Evolutionary conservation across 306 rosid species (phyloP).

Genomic region (Phaseolus lunatus): DNA sequence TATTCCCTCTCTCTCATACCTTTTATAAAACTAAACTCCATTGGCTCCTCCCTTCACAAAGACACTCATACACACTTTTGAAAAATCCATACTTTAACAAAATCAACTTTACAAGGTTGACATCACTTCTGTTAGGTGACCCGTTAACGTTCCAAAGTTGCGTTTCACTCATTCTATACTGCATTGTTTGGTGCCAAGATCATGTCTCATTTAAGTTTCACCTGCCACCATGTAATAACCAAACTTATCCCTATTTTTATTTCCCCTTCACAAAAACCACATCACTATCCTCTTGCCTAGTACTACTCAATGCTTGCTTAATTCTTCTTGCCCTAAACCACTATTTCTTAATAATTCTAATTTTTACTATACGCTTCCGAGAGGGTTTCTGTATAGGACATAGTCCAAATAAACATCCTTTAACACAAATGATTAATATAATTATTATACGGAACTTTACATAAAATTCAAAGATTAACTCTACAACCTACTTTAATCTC

Average conservation of each 20-base stretch:
- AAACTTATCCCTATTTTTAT: slow-evolving; percentile 34
- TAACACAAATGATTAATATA: too few species aligned
- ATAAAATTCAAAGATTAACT: too few species aligned
- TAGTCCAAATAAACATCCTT: too few species aligned
- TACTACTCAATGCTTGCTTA: slow-evolving; percentile 20
- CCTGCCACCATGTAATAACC: slow-evolving; percentile 44
- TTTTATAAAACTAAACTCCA: slow-evolving; percentile 32
- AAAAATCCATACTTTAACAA: slow-evolving; percentile 41
- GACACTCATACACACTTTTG: slow-evolving; percentile 37
- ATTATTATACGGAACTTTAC: too few species aligned
- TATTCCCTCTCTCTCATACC: slow-evolving; percentile 16
- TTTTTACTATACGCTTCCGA: too few species aligned
- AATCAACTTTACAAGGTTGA: slow-evolving; percentile 47
- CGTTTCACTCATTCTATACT: slow-evolving; percentile 42
- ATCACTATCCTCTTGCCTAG: not conserved
- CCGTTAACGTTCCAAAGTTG: slow-evolving; percentile 42
- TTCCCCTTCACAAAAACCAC: slow-evolving; percentile 19
- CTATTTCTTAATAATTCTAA: not conserved
- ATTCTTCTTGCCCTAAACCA: not conserved
- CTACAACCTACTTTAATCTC: too few species aligned
- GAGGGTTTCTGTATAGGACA: too few species aligned
- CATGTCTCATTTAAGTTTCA: slow-evolving; percentile 50
- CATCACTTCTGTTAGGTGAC: slow-evolving; percentile 45
- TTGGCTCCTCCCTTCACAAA: slow-evolving; percentile 35
- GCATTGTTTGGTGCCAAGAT: slow-evolving; percentile 46